A percentile compares a stretch with the other conserved stretches of the same genome.
phyloP scores from a whole-genome alignment of 441 rosid genomes.

The Bocquillonia castaneifolia region DNA sequence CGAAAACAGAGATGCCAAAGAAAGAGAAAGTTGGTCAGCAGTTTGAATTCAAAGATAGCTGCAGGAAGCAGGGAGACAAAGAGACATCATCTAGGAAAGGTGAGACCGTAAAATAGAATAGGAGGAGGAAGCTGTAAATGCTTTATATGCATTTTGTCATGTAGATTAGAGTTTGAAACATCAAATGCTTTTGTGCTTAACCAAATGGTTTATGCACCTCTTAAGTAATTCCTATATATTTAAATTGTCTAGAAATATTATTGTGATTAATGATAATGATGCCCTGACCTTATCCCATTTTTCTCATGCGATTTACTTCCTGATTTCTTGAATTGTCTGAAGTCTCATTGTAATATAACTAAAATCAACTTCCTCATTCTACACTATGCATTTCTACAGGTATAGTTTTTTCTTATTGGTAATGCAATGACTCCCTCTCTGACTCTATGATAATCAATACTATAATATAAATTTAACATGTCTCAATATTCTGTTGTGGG shows the following conservation, averaged over 20 bases:
- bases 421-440: neutral
- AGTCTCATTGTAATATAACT: neutral
- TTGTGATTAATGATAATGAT: neutral
- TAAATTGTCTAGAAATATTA: neutral
- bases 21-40: slow-evolving; percentile 40
- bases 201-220: neutral
- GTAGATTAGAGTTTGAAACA: slow-evolving; percentile 1
- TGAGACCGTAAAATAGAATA: slow-evolving; percentile 24
- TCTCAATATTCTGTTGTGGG: neutral
- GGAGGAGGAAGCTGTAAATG: slow-evolving; percentile 1
- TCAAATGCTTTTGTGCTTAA: neutral
- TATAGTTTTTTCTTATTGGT: neutral
- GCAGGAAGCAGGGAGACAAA: slow-evolving; percentile 47
- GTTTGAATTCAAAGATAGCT: slow-evolving; percentile 47
- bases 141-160: neutral
- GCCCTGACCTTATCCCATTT: neutral
- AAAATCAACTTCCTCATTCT: neutral
- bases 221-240: neutral
- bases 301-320: slow-evolving; percentile 1
- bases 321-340: neutral
- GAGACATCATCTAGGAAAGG: slow-evolving; percentile 39
- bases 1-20: slow-evolving; percentile 29
- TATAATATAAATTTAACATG: slow-evolving; percentile 12
- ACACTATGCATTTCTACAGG: neutral
- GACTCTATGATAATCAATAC: slow-evolving; percentile 2